A percentile compares a stretch with the other conserved stretches of the same genome.
Evolutionary conservation across 2,329 filamentous ascomycete species (phyloP).

Genomic region (Ophiognomonia clavigignenti-juglandacearum): DNA sequence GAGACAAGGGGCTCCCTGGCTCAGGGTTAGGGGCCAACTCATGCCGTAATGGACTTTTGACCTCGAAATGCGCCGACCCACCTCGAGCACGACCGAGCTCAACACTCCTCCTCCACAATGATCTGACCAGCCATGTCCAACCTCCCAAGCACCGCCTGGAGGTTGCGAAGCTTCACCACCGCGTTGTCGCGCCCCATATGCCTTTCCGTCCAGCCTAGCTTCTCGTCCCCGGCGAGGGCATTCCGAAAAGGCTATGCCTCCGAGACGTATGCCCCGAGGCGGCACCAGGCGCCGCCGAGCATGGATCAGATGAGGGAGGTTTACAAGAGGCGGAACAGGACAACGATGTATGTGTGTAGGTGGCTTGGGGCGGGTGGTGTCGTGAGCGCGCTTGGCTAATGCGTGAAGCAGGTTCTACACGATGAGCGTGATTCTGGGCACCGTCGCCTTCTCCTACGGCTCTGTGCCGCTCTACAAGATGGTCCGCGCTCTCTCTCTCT

Average conservation of each 20-base stretch:
- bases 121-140: constrained; percentile 32
- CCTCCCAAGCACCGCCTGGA: constrained; percentile 31
- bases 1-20: no score
- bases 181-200: constrained; percentile 10
- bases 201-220: constrained; percentile 3
- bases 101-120: constrained; percentile 17
- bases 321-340: constrained; percentile 64
- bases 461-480: constrained; percentile 86
- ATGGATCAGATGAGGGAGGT: constrained; percentile 63
- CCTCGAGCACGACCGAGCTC: constrained; percentile 7
- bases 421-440: constrained; percentile 72
- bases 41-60: not conserved
- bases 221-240: not conserved
- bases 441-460: constrained; percentile 75
- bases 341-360: constrained; percentile 51
- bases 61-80: constrained; percentile 22
- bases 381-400: constrained; percentile 18
- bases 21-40: not conserved
- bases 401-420: constrained; percentile 58
- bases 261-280: constrained; percentile 24
- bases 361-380: no score
- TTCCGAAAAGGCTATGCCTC: constrained; percentile 16
- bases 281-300: constrained; percentile 32
- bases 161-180: constrained; percentile 21
- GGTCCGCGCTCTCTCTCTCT: constrained; percentile 40